Evolutionary conservation across 176 grass and related monocot genomes (phyloP), one percentile per base, ranked within the genome.

Genomic region (Rhynchospora breviuscula): DNA sequence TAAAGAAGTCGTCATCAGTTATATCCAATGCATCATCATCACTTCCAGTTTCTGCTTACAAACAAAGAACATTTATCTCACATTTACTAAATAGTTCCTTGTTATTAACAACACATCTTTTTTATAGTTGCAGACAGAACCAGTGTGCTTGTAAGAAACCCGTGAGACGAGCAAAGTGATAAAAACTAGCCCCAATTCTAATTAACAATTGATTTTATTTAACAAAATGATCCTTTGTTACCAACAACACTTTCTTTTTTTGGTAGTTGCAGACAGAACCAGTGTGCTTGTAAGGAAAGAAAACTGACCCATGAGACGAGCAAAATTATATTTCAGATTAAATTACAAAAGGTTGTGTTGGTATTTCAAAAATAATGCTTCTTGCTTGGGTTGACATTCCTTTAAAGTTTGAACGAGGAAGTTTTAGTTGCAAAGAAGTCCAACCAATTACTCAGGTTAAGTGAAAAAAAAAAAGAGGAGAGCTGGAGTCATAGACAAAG

Each of bases 1-100:
- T 88, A 80, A 99, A 99, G 87, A 99, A 99, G 66, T 95, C 97
- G 49, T 99, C 97, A 31, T 88, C 93, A 90, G 93, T 99, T 71
- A 90, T 83, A 85, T 99, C 97, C 89, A 99, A 85, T 44, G 77
- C 85, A 89, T 99, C 97, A 63, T 96, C 97, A 81, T 99, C 93
- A 4, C 93, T 96, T 84, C 89, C 91, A 73, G 93, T 99, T 86
- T 96, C 97, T 99, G 92, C 78, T 87, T 57, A 65, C 52, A 82
- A 6, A 78, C 84, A 15, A 84, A 77, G 66, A 58, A 48, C 86
- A 11, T 70, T 15, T 69, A 77, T n/a, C 90, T 88, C 21, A 71
- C 18, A 61, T 22, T 49, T 81, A 87, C 6, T 69, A 54, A 66
- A 10, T 66, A 60, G 9, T 12, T 77, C 23, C 73, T 77, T 56